Percentiles rank a stretch among this genome's conserved stretches.
These are phyloP conservation scores for Mycosphaerella arachidis DNA, from an alignment of 2,329 filamentous ascomycete genomes.

Conservation along the genomic window DNA sequence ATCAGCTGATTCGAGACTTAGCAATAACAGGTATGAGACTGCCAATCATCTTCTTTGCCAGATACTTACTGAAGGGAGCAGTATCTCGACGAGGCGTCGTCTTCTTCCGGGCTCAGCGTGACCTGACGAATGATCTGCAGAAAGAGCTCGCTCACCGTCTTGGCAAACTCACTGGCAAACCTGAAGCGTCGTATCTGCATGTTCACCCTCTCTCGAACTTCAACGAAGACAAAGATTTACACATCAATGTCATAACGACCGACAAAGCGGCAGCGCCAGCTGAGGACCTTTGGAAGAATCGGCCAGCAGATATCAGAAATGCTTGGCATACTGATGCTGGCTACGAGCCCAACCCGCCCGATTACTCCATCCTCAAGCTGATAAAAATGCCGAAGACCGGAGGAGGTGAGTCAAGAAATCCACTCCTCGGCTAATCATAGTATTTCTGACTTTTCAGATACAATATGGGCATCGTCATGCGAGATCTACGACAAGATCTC, in stretches of 20 bases:
- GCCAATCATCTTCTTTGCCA: not conserved
- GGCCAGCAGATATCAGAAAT: not conserved
- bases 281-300: constrained; percentile 1
- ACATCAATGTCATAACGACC: constrained; percentile 1
- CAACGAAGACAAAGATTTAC: not conserved
- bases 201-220: constrained; percentile 52
- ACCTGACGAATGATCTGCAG: constrained; percentile 57
- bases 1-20: constrained; percentile 12
- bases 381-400: not conserved
- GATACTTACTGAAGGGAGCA: constrained; percentile 28
- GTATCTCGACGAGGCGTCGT: constrained; percentile 66
- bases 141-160: constrained; percentile 59
- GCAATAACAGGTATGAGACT: constrained; percentile 10
- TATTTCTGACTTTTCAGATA: not conserved
- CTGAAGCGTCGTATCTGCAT: constrained; percentile 53
- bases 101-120: constrained; percentile 60
- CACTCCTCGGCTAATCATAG: not conserved
- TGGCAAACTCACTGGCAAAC: constrained; percentile 56
- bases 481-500: not conserved
- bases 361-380: not conserved
- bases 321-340: not conserved
- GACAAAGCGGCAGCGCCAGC: constrained; percentile 1
- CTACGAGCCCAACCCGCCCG: not conserved
- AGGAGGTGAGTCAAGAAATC: not conserved
- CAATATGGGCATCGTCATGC: not conserved